Evolutionary conservation across 306 rosid species (phyloP), one percentile per base, ranked within the genome.

Genomic region (Carpinus viminea): DNA sequence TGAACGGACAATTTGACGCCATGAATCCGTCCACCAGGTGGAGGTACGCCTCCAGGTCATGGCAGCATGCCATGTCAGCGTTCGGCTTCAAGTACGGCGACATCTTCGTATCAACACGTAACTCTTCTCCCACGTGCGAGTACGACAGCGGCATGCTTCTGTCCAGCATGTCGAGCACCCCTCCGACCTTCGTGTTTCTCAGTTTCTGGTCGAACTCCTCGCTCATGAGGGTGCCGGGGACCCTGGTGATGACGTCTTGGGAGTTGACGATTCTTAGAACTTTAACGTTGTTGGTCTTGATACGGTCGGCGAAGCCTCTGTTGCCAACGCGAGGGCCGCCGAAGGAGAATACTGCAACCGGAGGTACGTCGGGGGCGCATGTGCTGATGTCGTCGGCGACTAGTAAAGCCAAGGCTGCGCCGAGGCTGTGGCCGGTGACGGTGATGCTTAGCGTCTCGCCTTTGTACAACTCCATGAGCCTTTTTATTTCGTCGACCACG

Each of bases 301-400:
- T 65, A 0, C 88, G 74, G 2, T 91, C 73, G 1, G 96, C 91
- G 2, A 93, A 93, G 2, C 76, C 83, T 21, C 79, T 86, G 83
- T 96, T 96, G 0, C 99, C 98, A 0, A 91, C 99, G 0, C 96
- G 87, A 11, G 99, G 99, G 4, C 99, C 98, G 0, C 99, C 99
- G 8, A 96, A 96, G 0, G 98, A 93, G 65, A 93, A 90, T 0
- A 91, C 99, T 0, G 98, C 99, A 76, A 93, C 94, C 0, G 96
- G 93, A 0, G 98, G 94, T 26, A 83, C 82, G 3, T 82, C 56
- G 0, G 79, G 8, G 1, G 72, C 61, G 1, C 94, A 85, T 0
- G 82, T 81, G 80, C 90, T 87, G 0, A 96, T 82, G 54, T 93
- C 99, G 0, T 93, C 97, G 0, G 96, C 99, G 0, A 93, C 98